Evolutionary conservation across 257 asterid genomes (phyloP).

Genomic region (Coffea canephora): DNA sequence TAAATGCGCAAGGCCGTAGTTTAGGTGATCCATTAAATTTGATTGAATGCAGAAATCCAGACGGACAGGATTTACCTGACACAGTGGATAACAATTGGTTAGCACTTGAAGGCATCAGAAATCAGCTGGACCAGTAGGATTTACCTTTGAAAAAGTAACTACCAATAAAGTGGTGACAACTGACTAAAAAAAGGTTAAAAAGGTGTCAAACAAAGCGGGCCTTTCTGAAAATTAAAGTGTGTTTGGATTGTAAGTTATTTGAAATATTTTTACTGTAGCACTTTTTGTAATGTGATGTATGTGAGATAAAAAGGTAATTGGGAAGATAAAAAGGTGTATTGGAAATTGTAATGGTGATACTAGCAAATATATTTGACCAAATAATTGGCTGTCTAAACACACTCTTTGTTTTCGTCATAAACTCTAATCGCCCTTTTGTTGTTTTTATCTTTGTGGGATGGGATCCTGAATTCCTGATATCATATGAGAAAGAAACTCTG

Average conservation of each 20-base stretch:
- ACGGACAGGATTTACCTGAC: neutral
- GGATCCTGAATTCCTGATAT: neutral
- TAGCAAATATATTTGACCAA: no score
- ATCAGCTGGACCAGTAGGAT: neutral
- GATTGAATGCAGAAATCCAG: neutral
- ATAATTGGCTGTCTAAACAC: no score
- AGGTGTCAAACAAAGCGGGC: neutral
- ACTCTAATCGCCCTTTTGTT: neutral
- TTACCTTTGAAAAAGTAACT: constrained; percentile 14
- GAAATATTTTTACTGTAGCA: no score
- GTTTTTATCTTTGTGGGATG: neutral
- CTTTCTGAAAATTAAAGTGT: neutral
- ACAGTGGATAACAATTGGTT: neutral
- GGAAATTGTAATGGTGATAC: no score
- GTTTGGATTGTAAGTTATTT: no score
- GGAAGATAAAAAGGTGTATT: no score
- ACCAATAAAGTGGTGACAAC: neutral
- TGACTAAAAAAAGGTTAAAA: neutral
- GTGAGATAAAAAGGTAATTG: no score
- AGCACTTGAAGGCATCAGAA: neutral
- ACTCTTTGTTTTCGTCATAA: neutral
- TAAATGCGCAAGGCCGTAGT: neutral
- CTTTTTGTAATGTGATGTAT: no score
- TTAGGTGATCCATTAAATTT: neutral
- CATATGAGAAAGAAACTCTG: neutral